Base-by-base conservation (phyloP, 306 rosid species). In the Vigna radiata region DNA sequence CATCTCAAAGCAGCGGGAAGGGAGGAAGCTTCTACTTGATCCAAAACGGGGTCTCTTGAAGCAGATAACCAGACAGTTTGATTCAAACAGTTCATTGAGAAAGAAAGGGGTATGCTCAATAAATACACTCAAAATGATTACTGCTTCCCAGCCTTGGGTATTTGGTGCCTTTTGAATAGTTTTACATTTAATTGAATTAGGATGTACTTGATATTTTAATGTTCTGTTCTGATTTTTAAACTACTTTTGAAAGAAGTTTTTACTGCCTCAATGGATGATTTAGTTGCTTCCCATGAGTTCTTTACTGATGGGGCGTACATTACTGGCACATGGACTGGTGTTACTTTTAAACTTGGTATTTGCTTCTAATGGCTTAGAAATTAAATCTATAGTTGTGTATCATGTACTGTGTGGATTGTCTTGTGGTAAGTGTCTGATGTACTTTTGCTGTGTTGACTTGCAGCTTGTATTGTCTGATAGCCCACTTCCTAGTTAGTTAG, bases 1-100 rank as follows among this genome's bases (percentile, higher is more conserved):
- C 88, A 89, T 94, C 70, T 88, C 98, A 58, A 94, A 89, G 86
- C 86, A 85, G 71, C 91, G 77, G 83, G 85, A 85, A 31, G 97
- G 97, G 73, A 92, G 97, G 91, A 84, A 89, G 82, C 94, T 94
- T 86, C 84, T 94, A 37, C 89, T 94, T 44, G 97, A 94, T 69
- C 92, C 97, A 71, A 92, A 84, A 72, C 86, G 95, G 48, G 95
- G 90, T 77, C 96, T 94, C 80, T 74, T 94, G 46, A 94, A 88
- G 90, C 95, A 89, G 85, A 94, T 94, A 53, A 83, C 90, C 67
- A 86, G 98, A 77, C 97, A 94, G 82, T 92, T 84, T 47, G 97
- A 94, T 80, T 92, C 98, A 27, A 84, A 69, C 68, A 92, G 93
- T 81, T 82, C 69, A n/a, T 71, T 94, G 83, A 86, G 98, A 69